Evolutionary conservation across 148 eudicot genomes (phyloP), one percentile per base, ranked within the genome.

Genomic region (Camellia lanceoleosa): DNA sequence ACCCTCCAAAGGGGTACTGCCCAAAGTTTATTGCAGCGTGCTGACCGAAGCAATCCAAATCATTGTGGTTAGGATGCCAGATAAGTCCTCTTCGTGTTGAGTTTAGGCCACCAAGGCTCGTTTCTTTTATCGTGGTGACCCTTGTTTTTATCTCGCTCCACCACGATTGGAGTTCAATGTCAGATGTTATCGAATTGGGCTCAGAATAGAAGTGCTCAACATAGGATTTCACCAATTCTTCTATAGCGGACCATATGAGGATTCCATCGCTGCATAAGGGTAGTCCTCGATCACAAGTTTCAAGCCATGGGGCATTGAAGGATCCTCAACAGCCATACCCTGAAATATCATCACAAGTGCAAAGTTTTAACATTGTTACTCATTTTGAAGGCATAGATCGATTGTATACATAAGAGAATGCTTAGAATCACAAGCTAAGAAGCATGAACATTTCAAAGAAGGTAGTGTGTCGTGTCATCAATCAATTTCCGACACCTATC

Each of bases 1-100:
- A 97, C 66, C 99, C 97, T 52, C 97, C 99, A 63, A 91, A 97
- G 20, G 97, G 98, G 80, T 97, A 97, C 82, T 97, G 99, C 23
- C 99, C 98, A 46, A 97, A 94, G 88, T 97, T 97, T 78, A 96
- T 88, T 18, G 99, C 98, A 1, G 99, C 98, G 44, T 96, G 99
- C 38, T 96, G 97, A 41, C 95, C 5, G 99, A 97, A 64, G 96
- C 91, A 1, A 82, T 85, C 99, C 99, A 97, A 52, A 94, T 89
- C 77, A 97, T 92, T 5, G 82, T 91, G 73, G 96, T 86, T 3
- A 97, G 85, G 66, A 97, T 89, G 14, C 82, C 74, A 1, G 93
- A 74, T 23, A 94, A 85, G 83, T 94, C 94, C 30, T 92, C 91
- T 56, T 89, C 44, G 92, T 91, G 44, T 83, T 74, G 73, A 92